These are phyloP conservation scores for Agrocybe chaxingu DNA, from an alignment of 768 basidiomycete genomes.

Conservation along the genomic window DNA sequence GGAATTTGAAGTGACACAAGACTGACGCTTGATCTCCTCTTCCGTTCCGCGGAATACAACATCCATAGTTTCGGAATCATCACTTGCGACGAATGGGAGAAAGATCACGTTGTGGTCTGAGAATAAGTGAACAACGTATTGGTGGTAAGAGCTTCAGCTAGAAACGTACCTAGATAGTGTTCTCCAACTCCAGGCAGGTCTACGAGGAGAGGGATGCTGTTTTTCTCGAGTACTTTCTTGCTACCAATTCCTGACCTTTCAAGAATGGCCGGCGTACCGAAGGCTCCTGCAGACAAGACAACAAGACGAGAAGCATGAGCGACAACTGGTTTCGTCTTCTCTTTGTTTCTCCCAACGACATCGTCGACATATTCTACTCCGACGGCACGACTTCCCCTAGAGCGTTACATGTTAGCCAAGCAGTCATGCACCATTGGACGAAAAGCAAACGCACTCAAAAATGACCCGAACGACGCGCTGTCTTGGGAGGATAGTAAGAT, in stretches of 20 bases:
- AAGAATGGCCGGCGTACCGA: conserved; percentile 54
- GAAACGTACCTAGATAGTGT: conserved; percentile 48
- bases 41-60: conserved; percentile 38
- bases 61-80: conserved; percentile 49
- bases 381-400: conserved; percentile 37
- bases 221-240: conserved; percentile 37
- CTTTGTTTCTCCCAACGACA: conserved; percentile 18
- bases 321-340: conserved; percentile 11
- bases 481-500: conserved; percentile 36
- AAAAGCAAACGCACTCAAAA: conserved; percentile 36
- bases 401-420: background rate
- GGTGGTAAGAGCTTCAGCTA: background rate
- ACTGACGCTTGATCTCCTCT: conserved; percentile 39
- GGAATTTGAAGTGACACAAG: background rate
- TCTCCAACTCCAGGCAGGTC: conserved; percentile 79
- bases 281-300: conserved; percentile 49
- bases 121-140: background rate
- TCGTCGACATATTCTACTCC: conserved; percentile 53
- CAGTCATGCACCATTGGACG: background rate
- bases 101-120: conserved; percentile 40
- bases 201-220: conserved; percentile 47
- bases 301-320: conserved; percentile 43
- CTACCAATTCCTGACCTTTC: conserved; percentile 64
- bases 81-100: conserved; percentile 39
- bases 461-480: conserved; percentile 45